Conservation (phyloP, 495 filamentous ascomycete genomes). For the Tuber umbilicatum region DNA sequence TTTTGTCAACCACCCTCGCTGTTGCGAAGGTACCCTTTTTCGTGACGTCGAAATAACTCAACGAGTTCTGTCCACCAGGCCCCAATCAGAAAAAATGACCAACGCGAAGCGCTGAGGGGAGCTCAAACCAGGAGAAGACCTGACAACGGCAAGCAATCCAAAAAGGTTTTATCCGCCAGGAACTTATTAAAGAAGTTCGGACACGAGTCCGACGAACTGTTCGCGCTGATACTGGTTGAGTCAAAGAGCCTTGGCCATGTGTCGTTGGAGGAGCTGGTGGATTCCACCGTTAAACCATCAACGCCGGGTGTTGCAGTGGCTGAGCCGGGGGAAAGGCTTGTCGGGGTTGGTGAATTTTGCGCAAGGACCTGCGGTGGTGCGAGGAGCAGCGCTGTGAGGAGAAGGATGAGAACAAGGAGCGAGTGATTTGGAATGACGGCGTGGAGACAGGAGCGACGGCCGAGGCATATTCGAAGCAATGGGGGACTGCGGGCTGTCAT, state of each 20-base stretch:
- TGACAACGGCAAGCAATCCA: conserved; percentile 35
- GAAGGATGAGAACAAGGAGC: conserved; percentile 23
- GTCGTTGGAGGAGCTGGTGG: conserved; percentile 9
- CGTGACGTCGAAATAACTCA: conserved; percentile 37
- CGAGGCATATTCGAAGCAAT: background rate
- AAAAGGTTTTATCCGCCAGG: conserved; percentile 25
- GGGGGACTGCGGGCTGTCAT: background rate
- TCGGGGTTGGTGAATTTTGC: background rate
- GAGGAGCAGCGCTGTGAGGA: conserved; percentile 11
- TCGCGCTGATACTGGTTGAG: conserved; percentile 22
- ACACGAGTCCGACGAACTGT: conserved; percentile 27
- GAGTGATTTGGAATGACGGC: conserved; percentile 30
- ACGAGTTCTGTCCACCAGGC: conserved; percentile 30
- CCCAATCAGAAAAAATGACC: conserved; percentile 11
- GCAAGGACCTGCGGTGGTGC: background rate
- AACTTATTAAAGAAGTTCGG: conserved; percentile 30
- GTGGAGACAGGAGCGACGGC: conserved; percentile 12
- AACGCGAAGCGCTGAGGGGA: background rate
- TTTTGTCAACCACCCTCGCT: conserved; percentile 29
- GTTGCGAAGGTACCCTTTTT: conserved; percentile 32
- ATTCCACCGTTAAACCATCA: background rate
- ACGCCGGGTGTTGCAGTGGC: background rate
- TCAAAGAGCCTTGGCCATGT: conserved; percentile 26
- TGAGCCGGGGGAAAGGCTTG: conserved; percentile 12
- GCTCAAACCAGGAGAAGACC: conserved; percentile 35